Conservation (phyloP, 164 flowering plant species). For the Vitis vinifera region ASM3070453v1 NC_081809.1:6651501-6652000, state of each 20-base stretch:
- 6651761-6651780: constrained; percentile 98
- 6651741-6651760: constrained; percentile 88
- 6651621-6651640: neutral
- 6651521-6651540: constrained; percentile 34
- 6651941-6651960: neutral
- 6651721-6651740: constrained; percentile 96
- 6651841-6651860: neutral
- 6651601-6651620: neutral
- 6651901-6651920: neutral
- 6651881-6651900: neutral
- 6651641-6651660: neutral
- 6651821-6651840: neutral
- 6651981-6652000: no score
- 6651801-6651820: neutral
- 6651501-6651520: constrained; percentile 17
- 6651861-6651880: neutral
- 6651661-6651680: constrained; percentile 38
- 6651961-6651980: neutral
- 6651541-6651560: constrained; percentile 46
- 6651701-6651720: constrained; percentile 86
- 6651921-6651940: neutral
- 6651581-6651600: constrained; percentile 70
- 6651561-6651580: constrained; percentile 50
- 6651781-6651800: constrained; percentile 81
- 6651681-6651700: constrained; percentile 69